Base-by-base conservation (phyloP, 2,329 filamentous ascomycete genomes). In the Paraphoma sp. region DNA sequence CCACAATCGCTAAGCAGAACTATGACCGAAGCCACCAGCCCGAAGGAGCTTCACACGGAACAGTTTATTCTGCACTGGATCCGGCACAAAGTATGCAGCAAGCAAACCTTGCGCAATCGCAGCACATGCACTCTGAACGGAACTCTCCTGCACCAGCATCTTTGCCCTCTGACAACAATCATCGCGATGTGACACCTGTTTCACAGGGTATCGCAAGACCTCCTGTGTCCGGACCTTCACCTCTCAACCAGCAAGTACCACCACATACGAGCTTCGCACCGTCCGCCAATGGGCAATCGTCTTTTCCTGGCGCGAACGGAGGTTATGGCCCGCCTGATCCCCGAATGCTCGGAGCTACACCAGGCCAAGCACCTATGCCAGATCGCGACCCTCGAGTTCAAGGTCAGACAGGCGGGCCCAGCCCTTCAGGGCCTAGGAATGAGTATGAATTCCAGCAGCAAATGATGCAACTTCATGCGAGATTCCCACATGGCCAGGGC, bases 401-500 rank as follows among this genome's bases (percentile, higher is more conserved):
- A 43, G 56, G 53, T 4, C 64, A 63, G 23, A 48, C 46, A 17
- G 40, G 46, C 14, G 55, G 48, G 11, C 51, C 63, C 28, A 48
- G 50, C 33, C 41, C 54, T 8, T 10, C 33, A 10, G 42, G 38
- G 11, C 61, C 70, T 8, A 65, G 64, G 17, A 72, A 72, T 47
- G 63, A 74, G 36, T 68, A 69, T 45, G 73, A 71, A 51, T 63
- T 58, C 45, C 69, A 71, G 40, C 73, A 74, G 33, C 70, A 71
- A 43, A 64, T 68, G 64, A 69, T 68, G 68, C 65, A 64, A 40
- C 67, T 57, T 18, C 67, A 76, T 42, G 65, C 72, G 17, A 75
- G 77, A 38, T 60, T 70, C 54, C 77, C 81, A 12, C 77, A 77
- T 33, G 70, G 77, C 1, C 78, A 79, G 16, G 72, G 72, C 11